These are phyloP conservation scores for Lumnitzera littorea DNA, from an alignment of 345 rosid species.

Conservation along the genomic window DNA sequence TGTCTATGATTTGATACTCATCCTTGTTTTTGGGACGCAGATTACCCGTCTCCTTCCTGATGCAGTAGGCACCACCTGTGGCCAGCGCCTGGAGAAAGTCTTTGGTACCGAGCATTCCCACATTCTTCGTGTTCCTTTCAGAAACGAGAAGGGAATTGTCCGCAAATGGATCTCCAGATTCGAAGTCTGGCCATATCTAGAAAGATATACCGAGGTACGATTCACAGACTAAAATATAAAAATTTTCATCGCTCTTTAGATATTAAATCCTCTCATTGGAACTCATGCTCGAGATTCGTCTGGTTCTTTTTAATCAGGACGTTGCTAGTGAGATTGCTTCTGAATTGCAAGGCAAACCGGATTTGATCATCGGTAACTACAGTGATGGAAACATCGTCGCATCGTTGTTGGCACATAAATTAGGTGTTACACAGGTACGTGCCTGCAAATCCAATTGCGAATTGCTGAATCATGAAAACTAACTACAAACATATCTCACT, in stretches of 20 bases:
- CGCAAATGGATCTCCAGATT: conserved; percentile 91
- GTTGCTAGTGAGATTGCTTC: conserved; percentile 67
- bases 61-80: conserved; percentile 88
- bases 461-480: not conserved
- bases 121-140: conserved; percentile 85
- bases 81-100: conserved; percentile 86
- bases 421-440: conserved; percentile 89
- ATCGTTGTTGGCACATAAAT: conserved; percentile 74
- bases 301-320: conserved; percentile 35
- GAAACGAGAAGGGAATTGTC: conserved; percentile 69
- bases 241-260: not conserved
- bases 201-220: conserved; percentile 75
- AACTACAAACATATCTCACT: not conserved
- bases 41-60: conserved; percentile 85
- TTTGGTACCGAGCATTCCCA: conserved; percentile 66
- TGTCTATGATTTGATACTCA: conserved; percentile 7
- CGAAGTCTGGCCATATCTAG: conserved; percentile 97
- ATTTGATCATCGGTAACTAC: conserved; percentile 88
- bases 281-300: not conserved
- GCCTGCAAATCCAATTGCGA: not conserved
- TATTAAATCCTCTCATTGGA: not conserved
- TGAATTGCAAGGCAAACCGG: conserved; percentile 89
- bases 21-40: conserved; percentile 22
- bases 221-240: not conserved
- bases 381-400: conserved; percentile 97